A percentile compares a stretch with the other conserved stretches of the same genome.
Conservation (phyloP, 179 eudicot genomes). For the Amaranthus tricolor region DNA sequence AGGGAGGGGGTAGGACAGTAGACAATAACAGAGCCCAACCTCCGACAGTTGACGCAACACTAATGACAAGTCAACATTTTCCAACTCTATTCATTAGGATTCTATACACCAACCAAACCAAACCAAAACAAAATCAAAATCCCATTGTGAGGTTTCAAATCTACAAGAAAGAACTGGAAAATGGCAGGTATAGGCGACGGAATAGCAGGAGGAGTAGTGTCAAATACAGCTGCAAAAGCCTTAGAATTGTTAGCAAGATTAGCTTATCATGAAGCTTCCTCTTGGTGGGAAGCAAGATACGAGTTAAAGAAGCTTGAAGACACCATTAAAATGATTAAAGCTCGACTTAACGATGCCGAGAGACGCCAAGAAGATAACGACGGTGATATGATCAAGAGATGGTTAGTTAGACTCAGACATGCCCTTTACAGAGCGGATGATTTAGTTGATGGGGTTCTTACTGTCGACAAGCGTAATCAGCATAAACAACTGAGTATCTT, state of each 20-base stretch:
- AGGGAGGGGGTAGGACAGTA: too few relatives aligned
- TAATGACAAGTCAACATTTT: too few relatives aligned
- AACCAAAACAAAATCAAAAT: too few relatives aligned
- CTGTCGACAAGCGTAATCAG: not conserved
- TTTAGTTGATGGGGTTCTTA: not conserved
- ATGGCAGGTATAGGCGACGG: too few relatives aligned
- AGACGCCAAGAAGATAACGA: not conserved
- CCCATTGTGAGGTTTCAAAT: too few relatives aligned
- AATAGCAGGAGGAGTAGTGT: not conserved
- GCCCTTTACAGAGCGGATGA: not conserved
- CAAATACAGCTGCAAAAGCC: not conserved
- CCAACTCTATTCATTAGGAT: too few relatives aligned
- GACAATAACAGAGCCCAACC: too few relatives aligned
- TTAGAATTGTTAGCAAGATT: not conserved
- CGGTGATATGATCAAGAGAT: not conserved
- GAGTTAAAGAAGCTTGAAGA: not conserved
- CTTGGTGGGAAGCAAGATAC: not conserved
- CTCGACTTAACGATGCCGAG: slow-evolving; percentile 8
- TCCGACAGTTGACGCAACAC: too few relatives aligned
- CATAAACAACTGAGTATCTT: not conserved
- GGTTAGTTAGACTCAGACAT: not conserved
- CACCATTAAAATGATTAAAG: not conserved
- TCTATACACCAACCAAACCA: too few relatives aligned
- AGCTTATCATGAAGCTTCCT: not conserved
- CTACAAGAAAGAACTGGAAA: too few relatives aligned